Base-by-base conservation (phyloP, 208 protist species). In the Acanthamoeba castellanii region DNA sequence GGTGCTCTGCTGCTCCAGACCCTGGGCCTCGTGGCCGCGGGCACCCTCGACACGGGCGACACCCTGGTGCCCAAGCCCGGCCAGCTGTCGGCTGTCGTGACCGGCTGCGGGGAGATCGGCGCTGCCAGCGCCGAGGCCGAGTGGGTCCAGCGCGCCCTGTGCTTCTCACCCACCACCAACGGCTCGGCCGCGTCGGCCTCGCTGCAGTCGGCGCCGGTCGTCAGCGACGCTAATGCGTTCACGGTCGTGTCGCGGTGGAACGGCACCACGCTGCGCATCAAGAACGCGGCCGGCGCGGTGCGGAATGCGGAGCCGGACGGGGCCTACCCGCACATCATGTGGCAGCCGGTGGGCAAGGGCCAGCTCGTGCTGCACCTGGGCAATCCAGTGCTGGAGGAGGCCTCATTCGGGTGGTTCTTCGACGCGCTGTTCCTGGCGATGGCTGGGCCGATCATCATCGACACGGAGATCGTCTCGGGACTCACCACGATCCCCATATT, bases 381-480 rank as follows among this genome's bases (percentile, higher is more conserved):
- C n/a, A 95, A 94, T 30, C 66, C 94, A 30, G 94, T 74, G 52
- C 32, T 85, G 9, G 74, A 95, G 47, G 50, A 57, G 30, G 57
- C 89, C 5, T 89, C 50, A 0, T 95, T 93, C 18, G 47, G 50
- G 5, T 95, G 94, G 94, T 95, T 95, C 52, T 95, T 93, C 30
- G 88, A 95, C 55, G 93, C 93, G 27, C 93, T 95, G 27, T 95
- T 95, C 72, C 64, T 95, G 57, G 94, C 94, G 16, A 95, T 95
- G 45, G 45, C 27, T 7, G 14, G 37, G 66, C 87, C 78, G 8
- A 42, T 95, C 47, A 89, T 95, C 68, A 90, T 95, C 42, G 94
- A 95, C 55, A 30, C 34, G 2, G 94, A 22, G 27, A 90, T 95
- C n/a, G 30, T 66, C 1, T 59, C 70, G n/a, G 47, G 61, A 3